phyloP scores from a whole-genome alignment of 2,329 filamentous ascomycete species.

The Fusarium udum region DNA sequence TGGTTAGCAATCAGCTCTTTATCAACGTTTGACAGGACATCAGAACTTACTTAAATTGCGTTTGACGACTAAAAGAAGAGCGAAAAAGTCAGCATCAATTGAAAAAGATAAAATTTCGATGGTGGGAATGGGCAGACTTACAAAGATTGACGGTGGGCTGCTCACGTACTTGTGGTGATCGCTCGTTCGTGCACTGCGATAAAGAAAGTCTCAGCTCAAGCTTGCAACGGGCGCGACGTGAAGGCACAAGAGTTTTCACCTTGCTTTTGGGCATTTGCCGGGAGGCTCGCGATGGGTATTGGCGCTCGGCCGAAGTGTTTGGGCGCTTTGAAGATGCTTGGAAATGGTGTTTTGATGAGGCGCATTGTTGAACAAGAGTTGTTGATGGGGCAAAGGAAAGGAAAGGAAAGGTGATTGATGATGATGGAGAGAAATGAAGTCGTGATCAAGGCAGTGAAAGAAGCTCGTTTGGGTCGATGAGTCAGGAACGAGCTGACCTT shows the following conservation, averaged over 20 bases:
- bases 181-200: neutral
- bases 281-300: neutral
- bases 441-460: neutral
- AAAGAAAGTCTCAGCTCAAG: neutral
- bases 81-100: neutral
- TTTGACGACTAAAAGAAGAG: neutral
- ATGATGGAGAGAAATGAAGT: neutral
- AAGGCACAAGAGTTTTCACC: fast-evolving
- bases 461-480: neutral
- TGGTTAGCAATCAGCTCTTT: neutral
- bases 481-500: neutral
- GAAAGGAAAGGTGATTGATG: too few species aligned
- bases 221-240: neutral
- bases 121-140: neutral
- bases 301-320: neutral
- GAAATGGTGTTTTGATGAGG: neutral
- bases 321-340: fast-evolving
- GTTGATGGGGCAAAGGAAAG: neutral
- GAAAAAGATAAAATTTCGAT: fast-evolving
- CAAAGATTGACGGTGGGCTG: neutral
- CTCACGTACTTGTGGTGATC: neutral
- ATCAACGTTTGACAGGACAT: neutral
- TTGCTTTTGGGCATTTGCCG: neutral
- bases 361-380: neutral
- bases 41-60: fast-evolving